Evolutionary conservation across 495 filamentous ascomycete species (phyloP), one percentile per base, ranked within the genome.

Genomic region (Podospora conica): DNA sequence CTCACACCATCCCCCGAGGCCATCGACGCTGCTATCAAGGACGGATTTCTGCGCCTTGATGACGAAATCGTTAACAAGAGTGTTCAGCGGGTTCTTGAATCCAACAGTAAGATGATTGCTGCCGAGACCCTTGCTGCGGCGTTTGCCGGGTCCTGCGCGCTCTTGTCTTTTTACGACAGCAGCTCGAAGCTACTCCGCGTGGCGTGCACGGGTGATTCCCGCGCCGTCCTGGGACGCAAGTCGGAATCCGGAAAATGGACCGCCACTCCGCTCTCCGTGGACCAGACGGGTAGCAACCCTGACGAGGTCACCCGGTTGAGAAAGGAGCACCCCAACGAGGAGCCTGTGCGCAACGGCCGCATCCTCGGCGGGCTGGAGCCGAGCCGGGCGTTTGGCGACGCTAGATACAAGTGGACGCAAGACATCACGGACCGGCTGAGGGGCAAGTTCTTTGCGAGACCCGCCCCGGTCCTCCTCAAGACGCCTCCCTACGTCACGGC

Each of bases 401-500:
- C 96, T 0, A 86, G 87, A 70, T 99, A 98, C 82, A 99, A 99
- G 77, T 99, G 96, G 96, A 90, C 82, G 55, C 82, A 83, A 40
- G 92, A 97, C 63, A 86, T 90, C 9, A 90, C 94, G 68, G 86
- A 92, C 9, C 86, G 87, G 68, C 85, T 99, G 68, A 91, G 91
- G 76, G 80, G 79, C 31, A 86, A 88, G 18, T 99, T 93, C 80
- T 97, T 97, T 71, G 94, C 90, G 40, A 85, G 91, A 33, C 89
- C 85, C 11, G 86, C 88, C 2, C 85, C 85, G 6, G 78, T 84
- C n/a, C 77, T 88, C 9, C 79, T 97, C 60, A 90, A 91, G 76
- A 97, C 93, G 0, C 96, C 96, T 18, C 96, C 96, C 0, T 99
- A 99, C 72, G 96, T 99, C 21, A 99, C 96, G 7, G 96, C 96